phyloP scores from a whole-genome alignment of 768 basidiomycete species.

The Tricholoma sp. region DNA sequence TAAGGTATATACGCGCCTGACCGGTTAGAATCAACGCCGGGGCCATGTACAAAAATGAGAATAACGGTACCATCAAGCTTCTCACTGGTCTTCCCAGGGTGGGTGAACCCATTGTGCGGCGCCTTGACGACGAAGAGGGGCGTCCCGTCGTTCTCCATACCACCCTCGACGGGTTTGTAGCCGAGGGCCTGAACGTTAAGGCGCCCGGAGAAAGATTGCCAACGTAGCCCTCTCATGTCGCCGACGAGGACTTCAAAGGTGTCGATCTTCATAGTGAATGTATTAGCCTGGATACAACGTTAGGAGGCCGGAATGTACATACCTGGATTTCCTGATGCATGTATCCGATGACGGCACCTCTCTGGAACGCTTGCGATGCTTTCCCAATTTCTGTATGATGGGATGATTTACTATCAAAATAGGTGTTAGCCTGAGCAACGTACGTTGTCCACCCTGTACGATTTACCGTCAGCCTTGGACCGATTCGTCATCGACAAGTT shows the following conservation, averaged over 20 bases:
- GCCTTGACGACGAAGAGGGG: conserved; percentile 60
- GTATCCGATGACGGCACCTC: conserved; percentile 64
- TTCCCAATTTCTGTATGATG: conserved; percentile 57
- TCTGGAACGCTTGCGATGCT: conserved; percentile 49
- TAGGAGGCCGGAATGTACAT: conserved; percentile 8
- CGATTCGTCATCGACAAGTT: background rate
- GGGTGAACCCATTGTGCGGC: conserved; percentile 40
- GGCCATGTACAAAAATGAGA: background rate
- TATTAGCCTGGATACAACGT: background rate
- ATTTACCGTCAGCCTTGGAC: background rate
- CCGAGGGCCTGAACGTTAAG: conserved; percentile 41
- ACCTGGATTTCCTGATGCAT: conserved; percentile 56
- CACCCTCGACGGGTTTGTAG: conserved; percentile 59
- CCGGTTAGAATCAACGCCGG: background rate
- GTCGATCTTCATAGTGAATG: conserved; percentile 37
- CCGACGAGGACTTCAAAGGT: conserved; percentile 71
- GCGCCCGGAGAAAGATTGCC: conserved; percentile 47
- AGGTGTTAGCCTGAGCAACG: conserved; percentile 31
- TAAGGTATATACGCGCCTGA: conserved; percentile 54
- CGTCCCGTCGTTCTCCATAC: conserved; percentile 56
- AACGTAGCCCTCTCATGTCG: conserved; percentile 47
- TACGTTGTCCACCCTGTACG: conserved; percentile 51
- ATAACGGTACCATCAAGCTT: conserved; percentile 39
- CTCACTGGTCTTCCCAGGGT: conserved; percentile 63
- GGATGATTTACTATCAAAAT: conserved; percentile 16